Base-by-base conservation (phyloP, 2,329 filamentous ascomycete species). In the Aspergillus texensis region DNA sequence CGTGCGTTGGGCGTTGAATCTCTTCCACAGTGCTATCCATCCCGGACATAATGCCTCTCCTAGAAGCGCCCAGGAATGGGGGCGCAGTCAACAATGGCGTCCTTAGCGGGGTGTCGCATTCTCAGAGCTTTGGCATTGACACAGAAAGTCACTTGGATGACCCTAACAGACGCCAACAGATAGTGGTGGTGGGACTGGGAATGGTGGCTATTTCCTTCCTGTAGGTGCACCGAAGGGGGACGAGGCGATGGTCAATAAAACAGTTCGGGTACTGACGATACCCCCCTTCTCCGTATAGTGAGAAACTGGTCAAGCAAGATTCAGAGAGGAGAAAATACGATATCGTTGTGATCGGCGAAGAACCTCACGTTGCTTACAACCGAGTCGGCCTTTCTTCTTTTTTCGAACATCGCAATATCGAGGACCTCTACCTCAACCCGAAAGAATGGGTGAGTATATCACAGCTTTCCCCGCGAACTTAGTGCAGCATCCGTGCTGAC, bases 121-220 rank as follows among this genome's bases (percentile, higher is more conserved):
- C 57, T 14, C 59, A 57, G 24, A 57, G 41, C 2, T 16, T 67
- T 45, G 58, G 66, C 28, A 26, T 57, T 50, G 62, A 60, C 39
- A 41, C 34, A 14, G 62, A 58, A 32, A 16, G 30, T 8, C 57
- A 50, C 54, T 28, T 55, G 10, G 19, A 65, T 56, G 62, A 67
- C 34, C 32, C 48, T 26, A 64, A 68, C 30, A 65, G 66, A 46
- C 70, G 75, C 43, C 92, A 91, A 76, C 88, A 85, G 73, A 80
- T 96, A 41, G 92, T 96, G 2, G 88, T 96, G 43, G 92, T 96
- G 45, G 93, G 93, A 11, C 79, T 97, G 78, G 93, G 93, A 2
- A 97, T 97, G 94, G 93, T 97, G 52, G 92, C 91, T 45, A 90
- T 95, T 69, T 89, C 91, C 48, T 94, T 96, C 76, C 92, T 96